Evolutionary conservation across 331 rosid genomes (phyloP).

Genomic region (Quercus tomentella): DNA sequence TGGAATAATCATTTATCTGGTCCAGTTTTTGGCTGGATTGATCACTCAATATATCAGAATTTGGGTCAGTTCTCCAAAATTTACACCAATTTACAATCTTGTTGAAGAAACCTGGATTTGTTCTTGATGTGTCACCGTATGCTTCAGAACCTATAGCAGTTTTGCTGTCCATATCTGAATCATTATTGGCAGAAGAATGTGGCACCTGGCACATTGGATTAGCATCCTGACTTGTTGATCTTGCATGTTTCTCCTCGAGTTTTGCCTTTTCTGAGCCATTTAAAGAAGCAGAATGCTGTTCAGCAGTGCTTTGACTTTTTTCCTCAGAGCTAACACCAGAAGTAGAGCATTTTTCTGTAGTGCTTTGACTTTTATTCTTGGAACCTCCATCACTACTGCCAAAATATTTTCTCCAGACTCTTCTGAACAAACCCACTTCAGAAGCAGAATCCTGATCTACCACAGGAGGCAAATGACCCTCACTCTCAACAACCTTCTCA

Average conservation of each 20-base stretch:
- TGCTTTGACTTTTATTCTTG: slow-evolving; percentile 16
- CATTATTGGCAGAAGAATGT: slow-evolving; percentile 27
- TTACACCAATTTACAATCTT: slow-evolving; percentile 44
- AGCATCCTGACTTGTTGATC: slow-evolving; percentile 30
- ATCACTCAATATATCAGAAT: slow-evolving; percentile 22
- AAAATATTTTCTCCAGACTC: slow-evolving; percentile 30
- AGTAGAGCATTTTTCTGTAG: slow-evolving; percentile 21
- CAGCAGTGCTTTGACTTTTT: slow-evolving; percentile 18
- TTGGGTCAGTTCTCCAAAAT: slow-evolving; percentile 28
- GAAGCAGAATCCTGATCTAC: slow-evolving; percentile 19
- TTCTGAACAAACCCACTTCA: slow-evolving; percentile 33
- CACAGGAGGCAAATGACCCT: slow-evolving; percentile 13
- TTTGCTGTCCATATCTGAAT: slow-evolving; percentile 28
- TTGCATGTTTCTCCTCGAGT: slow-evolving; percentile 17
- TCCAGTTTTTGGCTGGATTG: slow-evolving; percentile 20
- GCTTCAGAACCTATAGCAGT: slow-evolving; percentile 24
- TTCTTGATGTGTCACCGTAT: slow-evolving; percentile 2
- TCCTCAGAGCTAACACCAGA: slow-evolving; percentile 25
- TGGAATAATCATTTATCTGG: slow-evolving; percentile 14
- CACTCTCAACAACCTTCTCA: slow-evolving; percentile 24
- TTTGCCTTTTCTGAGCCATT: slow-evolving; percentile 24
- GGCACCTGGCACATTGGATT: slow-evolving; percentile 28
- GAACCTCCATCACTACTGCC: slow-evolving; percentile 23
- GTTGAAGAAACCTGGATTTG: slow-evolving; percentile 32
- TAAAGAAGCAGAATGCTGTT: slow-evolving; percentile 12